phyloP scores from a whole-genome alignment of 345 rosid species.

The Kernera saxatilis region DNA sequence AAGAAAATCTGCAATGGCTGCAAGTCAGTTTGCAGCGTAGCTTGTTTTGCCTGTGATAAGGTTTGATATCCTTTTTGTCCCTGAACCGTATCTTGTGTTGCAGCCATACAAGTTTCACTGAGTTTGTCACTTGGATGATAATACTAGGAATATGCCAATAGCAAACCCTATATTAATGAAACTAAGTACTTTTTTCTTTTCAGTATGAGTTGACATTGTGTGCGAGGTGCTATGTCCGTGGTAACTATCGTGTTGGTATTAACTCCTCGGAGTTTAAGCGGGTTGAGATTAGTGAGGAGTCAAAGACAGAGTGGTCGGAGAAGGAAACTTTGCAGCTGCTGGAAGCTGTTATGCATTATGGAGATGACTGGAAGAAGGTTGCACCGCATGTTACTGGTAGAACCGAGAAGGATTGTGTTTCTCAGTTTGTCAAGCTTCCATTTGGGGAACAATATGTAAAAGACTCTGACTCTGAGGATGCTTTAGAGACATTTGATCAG shows the following conservation, averaged over 20 bases:
- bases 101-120: background rate
- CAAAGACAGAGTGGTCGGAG: conserved; percentile 68
- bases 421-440: conserved; percentile 80
- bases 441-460: conserved; percentile 66
- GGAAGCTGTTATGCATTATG: conserved; percentile 71
- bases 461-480: conserved; percentile 41
- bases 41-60: conserved; percentile 89
- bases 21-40: conserved; percentile 72
- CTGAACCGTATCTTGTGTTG: background rate
- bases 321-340: conserved; percentile 74
- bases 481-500: conserved; percentile 28
- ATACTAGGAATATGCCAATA: background rate
- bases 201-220: conserved; percentile 86
- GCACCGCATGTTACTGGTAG: conserved; percentile 76
- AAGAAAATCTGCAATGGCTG: conserved; percentile 76
- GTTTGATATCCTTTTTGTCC: conserved; percentile 25
- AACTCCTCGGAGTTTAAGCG: conserved; percentile 74
- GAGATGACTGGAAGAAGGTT: conserved; percentile 93
- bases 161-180: background rate
- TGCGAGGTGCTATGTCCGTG: conserved; percentile 92
- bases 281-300: conserved; percentile 73
- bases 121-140: background rate
- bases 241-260: conserved; percentile 75
- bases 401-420: conserved; percentile 76
- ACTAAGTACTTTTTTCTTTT: background rate